Base-by-base conservation (phyloP, 106 monocot genomes). In the Vanilla planifolia region DNA sequence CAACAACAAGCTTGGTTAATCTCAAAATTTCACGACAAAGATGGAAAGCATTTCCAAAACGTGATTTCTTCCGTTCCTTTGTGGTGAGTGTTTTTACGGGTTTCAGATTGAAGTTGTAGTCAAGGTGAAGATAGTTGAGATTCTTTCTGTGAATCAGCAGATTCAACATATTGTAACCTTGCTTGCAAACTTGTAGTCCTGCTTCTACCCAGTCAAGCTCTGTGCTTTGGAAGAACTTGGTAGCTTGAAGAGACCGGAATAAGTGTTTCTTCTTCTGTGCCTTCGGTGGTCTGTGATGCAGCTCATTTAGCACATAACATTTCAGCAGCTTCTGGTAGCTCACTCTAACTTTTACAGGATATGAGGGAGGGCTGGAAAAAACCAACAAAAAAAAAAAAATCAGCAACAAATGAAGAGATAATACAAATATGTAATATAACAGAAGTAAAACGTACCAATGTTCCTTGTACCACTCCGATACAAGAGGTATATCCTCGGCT, bases 161-260 rank as follows among this genome's bases (percentile, higher is more conserved):
- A 80, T 99, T 99, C 22, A 99, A 71, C 98, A 99, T 99, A 60
- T 99, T 99, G 77, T 99, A 99, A 33, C 98, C 98, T 65, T 99
- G 98, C 51, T 92, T 99, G 71, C 98, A 99, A 35, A 99, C 98
- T 85, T 99, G 98, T 10, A 99, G 73, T 33, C 98, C 98, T 48
- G 98, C 98, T 73, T 99, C 98, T 25, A 82, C 98, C 98, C 98
- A 99, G 67, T 99, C 98, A 17, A 99, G 71, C 67, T 99, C 98
- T 45, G 98, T 99, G 23, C 80, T 92, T 65, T 92, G 98, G 17
- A 99, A 99, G 64, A 99, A 99, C 44, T 99, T 99, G 3, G 98
- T 99, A 45, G 98, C 92, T 36, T 99, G 92, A 39, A 99, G 79
- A 39, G 98, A 99, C 35, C 88, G 74, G 33, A 99, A 99, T 21